These are phyloP conservation scores for Globisporangium megalacanthum DNA, from an alignment of 352 stramenopile genomes.

Conservation along the genomic window DNA sequence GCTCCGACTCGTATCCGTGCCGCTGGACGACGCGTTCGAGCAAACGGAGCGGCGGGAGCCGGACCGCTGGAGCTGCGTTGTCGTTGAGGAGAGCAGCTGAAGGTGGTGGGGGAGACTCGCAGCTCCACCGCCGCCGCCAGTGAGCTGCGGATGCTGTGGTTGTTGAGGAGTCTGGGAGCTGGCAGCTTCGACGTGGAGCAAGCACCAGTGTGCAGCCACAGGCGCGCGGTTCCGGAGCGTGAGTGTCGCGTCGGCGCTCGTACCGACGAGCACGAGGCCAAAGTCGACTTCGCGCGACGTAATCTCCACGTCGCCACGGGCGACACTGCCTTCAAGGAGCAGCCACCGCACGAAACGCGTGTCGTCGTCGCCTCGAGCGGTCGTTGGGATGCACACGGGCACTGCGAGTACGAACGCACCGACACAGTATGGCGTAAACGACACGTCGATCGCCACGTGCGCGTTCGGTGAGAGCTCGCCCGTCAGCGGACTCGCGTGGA, in stretches of 20 bases:
- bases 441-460: constrained; percentile 16
- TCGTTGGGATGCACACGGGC: constrained; percentile 26
- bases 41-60: constrained; percentile 32
- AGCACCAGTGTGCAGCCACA: constrained; percentile 29
- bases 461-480: constrained; percentile 21
- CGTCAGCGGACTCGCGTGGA: constrained; percentile 14
- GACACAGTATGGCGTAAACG: constrained; percentile 36
- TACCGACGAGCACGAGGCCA: constrained; percentile 58
- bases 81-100: not conserved
- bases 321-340: constrained; percentile 43
- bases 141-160: not conserved
- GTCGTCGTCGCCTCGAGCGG: not conserved
- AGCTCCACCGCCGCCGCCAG: not conserved
- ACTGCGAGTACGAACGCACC: constrained; percentile 43
- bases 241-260: constrained; percentile 32
- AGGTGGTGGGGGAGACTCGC: not conserved
- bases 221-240: constrained; percentile 25
- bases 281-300: constrained; percentile 59
- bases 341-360: constrained; percentile 40
- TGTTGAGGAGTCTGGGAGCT: not conserved
- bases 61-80: constrained; percentile 20
- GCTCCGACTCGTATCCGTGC: constrained; percentile 30
- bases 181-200: constrained; percentile 35
- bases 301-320: constrained; percentile 36
- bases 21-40: constrained; percentile 21